Conservation (phyloP, 345 rosid genomes). For the Syzygium oleosum region DNA sequence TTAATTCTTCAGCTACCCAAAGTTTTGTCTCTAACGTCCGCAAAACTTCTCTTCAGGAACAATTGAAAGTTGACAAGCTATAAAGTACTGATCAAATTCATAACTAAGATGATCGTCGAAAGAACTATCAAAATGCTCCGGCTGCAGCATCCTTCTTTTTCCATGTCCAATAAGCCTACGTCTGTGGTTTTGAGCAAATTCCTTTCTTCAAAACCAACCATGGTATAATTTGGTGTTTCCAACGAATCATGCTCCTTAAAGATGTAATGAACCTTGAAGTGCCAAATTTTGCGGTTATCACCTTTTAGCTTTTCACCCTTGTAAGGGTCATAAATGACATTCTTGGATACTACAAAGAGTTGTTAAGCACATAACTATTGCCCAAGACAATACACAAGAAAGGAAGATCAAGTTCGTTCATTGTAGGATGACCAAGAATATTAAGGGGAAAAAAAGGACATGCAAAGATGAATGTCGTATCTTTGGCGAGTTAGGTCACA, state of each 20-base stretch:
- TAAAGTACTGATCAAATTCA: background rate
- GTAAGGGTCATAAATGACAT: background rate
- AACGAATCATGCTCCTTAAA: background rate
- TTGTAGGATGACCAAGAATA: background rate
- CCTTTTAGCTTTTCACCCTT: background rate
- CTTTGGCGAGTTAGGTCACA: background rate
- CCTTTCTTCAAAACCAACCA: background rate
- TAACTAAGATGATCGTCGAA: background rate
- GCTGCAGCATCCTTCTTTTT: background rate
- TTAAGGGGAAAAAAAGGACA: background rate
- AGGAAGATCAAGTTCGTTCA: background rate
- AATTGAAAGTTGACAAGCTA: background rate
- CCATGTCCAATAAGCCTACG: background rate
- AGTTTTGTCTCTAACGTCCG: background rate
- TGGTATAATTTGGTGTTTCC: background rate
- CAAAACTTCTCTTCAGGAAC: background rate
- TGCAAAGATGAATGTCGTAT: background rate
- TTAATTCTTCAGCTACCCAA: background rate
- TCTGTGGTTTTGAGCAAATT: background rate
- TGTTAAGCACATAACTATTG: background rate
- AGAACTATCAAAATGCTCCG: background rate
- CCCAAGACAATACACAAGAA: background rate
- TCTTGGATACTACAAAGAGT: background rate
- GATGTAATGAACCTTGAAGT: background rate
- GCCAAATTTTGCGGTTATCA: background rate